Conservation (phyloP, 192 early-diverging fungal genomes). For the Lobosporangium transversale region DNA sequence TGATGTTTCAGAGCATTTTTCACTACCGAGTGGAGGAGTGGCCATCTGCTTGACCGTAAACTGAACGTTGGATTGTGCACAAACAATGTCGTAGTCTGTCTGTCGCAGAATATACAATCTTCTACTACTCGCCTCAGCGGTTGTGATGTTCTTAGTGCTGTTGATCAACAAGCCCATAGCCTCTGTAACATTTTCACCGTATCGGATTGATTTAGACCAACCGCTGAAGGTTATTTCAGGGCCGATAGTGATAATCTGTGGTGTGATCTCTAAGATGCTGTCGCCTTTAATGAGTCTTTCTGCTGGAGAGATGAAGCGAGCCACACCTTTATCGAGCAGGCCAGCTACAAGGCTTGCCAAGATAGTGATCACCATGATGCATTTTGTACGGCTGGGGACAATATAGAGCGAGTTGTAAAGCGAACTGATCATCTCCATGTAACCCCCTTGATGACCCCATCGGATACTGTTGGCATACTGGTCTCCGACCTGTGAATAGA, state of each 20-base stretch:
- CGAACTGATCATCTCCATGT: conserved; percentile 7
- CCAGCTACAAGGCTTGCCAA: background rate
- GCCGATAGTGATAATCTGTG: background rate
- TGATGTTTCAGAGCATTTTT: background rate
- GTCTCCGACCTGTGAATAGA: conserved; percentile 15
- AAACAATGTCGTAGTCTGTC: background rate
- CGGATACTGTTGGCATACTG: conserved; percentile 21
- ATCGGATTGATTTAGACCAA: background rate
- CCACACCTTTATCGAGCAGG: background rate
- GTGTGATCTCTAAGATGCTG: background rate
- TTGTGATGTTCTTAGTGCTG: conserved; percentile 5
- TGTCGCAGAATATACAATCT: background rate
- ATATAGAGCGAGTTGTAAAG: background rate
- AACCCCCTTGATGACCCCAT: conserved; percentile 23
- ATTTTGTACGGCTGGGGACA: background rate
- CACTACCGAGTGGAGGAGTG: background rate
- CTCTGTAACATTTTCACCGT: background rate
- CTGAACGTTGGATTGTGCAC: background rate
- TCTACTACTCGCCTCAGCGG: background rate
- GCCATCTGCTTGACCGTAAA: background rate
- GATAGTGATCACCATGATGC: background rate
- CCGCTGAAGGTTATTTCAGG: background rate
- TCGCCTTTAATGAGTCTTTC: background rate
- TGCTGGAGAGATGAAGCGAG: conserved; percentile 1
- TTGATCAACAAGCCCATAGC: background rate